These are phyloP conservation scores for Paramyrothecium sp. DNA, from an alignment of 2,329 filamentous ascomycete species.

Conservation along the genomic window DNA sequence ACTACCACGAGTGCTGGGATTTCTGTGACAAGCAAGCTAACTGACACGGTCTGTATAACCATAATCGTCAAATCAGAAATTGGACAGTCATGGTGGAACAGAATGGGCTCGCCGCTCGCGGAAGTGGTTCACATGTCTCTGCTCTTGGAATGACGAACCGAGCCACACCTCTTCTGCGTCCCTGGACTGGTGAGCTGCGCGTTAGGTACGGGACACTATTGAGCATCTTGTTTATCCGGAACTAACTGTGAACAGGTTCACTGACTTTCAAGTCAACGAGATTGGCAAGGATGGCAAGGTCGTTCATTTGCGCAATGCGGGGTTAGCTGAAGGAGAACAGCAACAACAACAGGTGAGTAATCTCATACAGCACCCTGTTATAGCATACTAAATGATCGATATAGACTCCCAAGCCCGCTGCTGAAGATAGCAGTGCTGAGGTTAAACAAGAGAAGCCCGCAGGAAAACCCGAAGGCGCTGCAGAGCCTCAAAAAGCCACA, in stretches of 20 bases:
- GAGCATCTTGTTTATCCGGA: neutral
- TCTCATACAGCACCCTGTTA: neutral
- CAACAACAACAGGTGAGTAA: neutral
- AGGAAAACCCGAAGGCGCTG: conserved; percentile 14
- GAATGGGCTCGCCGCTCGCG: conserved; percentile 18
- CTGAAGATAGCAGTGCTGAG: conserved; percentile 12
- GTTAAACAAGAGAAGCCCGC: conserved; percentile 12
- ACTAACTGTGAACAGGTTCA: conserved; percentile 57
- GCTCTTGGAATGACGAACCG: conserved; percentile 38
- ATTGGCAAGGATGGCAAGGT: conserved; percentile 75
- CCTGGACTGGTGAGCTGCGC: conserved; percentile 40
- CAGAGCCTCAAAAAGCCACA: conserved; percentile 15
- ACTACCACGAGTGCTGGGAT: neutral
- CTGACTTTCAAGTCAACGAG: conserved; percentile 91
- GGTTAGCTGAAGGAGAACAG: conserved; percentile 14
- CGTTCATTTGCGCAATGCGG: conserved; percentile 63
- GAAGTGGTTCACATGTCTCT: conserved; percentile 28
- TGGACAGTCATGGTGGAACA: conserved; percentile 26
- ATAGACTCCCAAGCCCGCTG: neutral
- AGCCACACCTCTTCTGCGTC: conserved; percentile 31
- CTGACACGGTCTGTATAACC: neutral
- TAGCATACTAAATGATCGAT: neutral
- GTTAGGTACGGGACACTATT: conserved; percentile 29
- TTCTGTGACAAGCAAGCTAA: neutral
- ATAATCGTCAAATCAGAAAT: neutral